Evolutionary conservation across 108 stramenopile genomes (phyloP).

Genomic region (Skeletonema costatum): DNA sequence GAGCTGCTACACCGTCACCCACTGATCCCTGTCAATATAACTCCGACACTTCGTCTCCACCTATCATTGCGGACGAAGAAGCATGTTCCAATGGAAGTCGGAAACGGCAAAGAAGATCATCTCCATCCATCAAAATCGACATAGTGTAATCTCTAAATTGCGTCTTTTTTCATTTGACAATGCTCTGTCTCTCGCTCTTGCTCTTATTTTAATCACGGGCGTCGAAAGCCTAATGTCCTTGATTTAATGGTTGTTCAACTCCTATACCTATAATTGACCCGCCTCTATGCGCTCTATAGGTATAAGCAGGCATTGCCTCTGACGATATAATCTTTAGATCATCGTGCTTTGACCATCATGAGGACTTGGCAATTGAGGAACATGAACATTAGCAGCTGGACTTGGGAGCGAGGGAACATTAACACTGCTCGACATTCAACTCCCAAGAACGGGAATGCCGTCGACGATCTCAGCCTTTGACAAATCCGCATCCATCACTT

Average conservation of each 20-base stretch:
- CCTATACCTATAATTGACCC: too few relatives aligned
- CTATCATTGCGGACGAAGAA: neutral
- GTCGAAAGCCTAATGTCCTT: too few relatives aligned
- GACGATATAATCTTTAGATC: too few relatives aligned
- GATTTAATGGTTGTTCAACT: neutral
- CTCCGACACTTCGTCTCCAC: neutral
- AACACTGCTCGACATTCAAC: too few relatives aligned
- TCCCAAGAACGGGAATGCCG: conserved; percentile 42
- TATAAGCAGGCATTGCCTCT: too few relatives aligned
- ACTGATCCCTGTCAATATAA: neutral
- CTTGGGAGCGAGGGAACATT: too few relatives aligned
- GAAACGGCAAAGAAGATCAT: neutral
- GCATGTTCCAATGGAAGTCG: neutral
- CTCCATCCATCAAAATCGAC: neutral
- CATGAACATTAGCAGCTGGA: too few relatives aligned
- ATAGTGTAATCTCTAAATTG: neutral
- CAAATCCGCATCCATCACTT: conserved; percentile 35
- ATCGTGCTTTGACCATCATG: too few relatives aligned
- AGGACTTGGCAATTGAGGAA: too few relatives aligned
- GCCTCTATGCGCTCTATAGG: too few relatives aligned
- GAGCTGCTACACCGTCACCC: conserved; percentile 21
- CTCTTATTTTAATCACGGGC: too few relatives aligned
- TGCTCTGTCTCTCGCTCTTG: neutral
- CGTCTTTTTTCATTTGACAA: neutral
- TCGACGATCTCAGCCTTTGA: conserved; percentile 25